phyloP scores from a whole-genome alignment of 164 flowering plant species.

The Aristolochia contorta region DNA sequence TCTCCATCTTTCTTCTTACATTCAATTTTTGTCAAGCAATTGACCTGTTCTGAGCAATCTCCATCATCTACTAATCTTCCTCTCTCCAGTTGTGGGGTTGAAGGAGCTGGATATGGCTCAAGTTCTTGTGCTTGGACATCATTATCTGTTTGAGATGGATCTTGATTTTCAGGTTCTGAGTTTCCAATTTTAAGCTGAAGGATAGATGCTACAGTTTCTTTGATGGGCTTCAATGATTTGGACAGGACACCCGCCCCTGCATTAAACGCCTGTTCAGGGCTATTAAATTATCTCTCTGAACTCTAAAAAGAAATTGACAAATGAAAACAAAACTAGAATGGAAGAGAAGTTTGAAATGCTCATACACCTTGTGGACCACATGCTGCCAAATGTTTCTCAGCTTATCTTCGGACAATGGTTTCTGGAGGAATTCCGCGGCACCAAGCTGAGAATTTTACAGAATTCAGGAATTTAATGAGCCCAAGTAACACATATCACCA shows the following conservation, averaged over 20 bases:
- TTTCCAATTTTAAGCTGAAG: slow-evolving; percentile 32
- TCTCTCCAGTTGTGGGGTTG: slow-evolving; percentile 70
- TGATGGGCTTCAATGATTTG: slow-evolving; percentile 43
- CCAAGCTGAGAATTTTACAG: slow-evolving; percentile 51
- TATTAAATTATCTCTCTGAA: not conserved
- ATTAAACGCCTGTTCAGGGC: slow-evolving; percentile 63
- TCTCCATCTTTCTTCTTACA: slow-evolving; percentile 39
- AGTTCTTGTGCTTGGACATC: slow-evolving; percentile 9
- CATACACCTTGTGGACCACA: slow-evolving; percentile 72
- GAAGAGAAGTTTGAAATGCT: not conserved
- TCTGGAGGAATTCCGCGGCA: slow-evolving; percentile 75
- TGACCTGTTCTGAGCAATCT: slow-evolving; percentile 46
- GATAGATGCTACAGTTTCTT: slow-evolving; percentile 46
- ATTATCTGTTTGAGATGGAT: slow-evolving; percentile 16
- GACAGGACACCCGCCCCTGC: slow-evolving; percentile 31
- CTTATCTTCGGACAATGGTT: slow-evolving; percentile 80
- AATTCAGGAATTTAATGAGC: not conserved
- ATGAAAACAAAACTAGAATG: not conserved
- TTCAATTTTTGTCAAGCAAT: slow-evolving; percentile 40
- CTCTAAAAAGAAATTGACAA: not conserved
- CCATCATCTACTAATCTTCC: slow-evolving; percentile 46
- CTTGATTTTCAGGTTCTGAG: slow-evolving; percentile 14
- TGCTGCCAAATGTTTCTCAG: slow-evolving; percentile 90
- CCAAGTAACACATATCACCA: too few relatives aligned
- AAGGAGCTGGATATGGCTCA: slow-evolving; percentile 71